Percentiles rank a stretch among this genome's conserved stretches.
phyloP scores from a whole-genome alignment of 1,284 basidiomycete genomes.

The Testicularia cyperi region DNA sequence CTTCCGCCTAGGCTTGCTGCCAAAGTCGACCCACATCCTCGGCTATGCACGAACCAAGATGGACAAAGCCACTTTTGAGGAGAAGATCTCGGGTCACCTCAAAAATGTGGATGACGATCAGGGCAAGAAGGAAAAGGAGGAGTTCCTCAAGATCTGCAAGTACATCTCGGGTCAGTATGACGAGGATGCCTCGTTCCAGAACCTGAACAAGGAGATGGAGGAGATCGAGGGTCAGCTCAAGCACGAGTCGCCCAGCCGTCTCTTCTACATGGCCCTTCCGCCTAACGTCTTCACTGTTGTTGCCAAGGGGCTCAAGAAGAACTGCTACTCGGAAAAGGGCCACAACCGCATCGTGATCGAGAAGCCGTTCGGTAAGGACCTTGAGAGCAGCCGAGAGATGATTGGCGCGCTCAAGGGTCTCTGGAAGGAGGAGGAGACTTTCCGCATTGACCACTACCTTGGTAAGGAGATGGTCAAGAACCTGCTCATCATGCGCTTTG shows the following conservation, averaged over 20 bases:
- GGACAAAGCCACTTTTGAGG: slow-evolving; percentile 55
- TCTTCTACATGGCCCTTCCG: slow-evolving; percentile 59
- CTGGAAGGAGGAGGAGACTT: slow-evolving; percentile 59
- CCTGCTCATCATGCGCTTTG: slow-evolving; percentile 56
- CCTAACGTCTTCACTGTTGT: slow-evolving; percentile 59
- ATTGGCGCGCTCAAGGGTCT: slow-evolving; percentile 56
- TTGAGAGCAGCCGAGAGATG: slow-evolving; percentile 56
- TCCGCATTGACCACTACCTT: slow-evolving; percentile 60
- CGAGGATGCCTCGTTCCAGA: slow-evolving; percentile 51
- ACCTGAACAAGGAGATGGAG: slow-evolving; percentile 50
- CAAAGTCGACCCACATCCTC: slow-evolving; percentile 54
- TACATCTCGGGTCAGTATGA: slow-evolving; percentile 59
- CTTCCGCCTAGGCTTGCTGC: slow-evolving; percentile 46
- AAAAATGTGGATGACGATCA: slow-evolving; percentile 42
- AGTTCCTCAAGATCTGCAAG: slow-evolving; percentile 51
- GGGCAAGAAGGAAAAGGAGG: slow-evolving; percentile 41
- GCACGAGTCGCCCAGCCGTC: slow-evolving; percentile 40
- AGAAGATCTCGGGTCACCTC: slow-evolving; percentile 46
- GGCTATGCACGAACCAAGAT: slow-evolving; percentile 61
- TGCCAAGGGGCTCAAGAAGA: slow-evolving; percentile 52
- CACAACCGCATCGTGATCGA: slow-evolving; percentile 58
- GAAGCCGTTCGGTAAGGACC: slow-evolving; percentile 59
- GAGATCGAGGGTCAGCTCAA: slow-evolving; percentile 39
- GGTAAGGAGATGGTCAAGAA: slow-evolving; percentile 61
- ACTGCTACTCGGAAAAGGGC: slow-evolving; percentile 53